Percentiles rank a stretch among this genome's conserved stretches.
phyloP scores from a whole-genome alignment of 352 stramenopile species.

The Phytophthora pisi region DNA sequence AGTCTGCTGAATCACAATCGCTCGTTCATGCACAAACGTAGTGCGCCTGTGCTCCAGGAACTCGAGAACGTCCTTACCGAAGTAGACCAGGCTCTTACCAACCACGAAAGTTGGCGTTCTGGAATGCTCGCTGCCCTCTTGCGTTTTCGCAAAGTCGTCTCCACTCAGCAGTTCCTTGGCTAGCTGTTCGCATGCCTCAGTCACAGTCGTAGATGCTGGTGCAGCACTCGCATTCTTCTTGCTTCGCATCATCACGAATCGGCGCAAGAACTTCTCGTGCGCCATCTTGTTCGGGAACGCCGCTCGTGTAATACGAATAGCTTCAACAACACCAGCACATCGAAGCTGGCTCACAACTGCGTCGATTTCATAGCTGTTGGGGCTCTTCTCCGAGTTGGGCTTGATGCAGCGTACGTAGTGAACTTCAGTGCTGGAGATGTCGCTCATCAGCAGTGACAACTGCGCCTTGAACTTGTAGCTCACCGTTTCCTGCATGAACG shows the following conservation, averaged over 20 bases:
- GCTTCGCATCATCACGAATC: constrained; percentile 80
- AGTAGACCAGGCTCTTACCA: constrained; percentile 93
- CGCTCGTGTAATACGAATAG: constrained; percentile 89
- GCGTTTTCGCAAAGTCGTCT: constrained; percentile 44
- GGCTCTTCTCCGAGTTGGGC: constrained; percentile 86
- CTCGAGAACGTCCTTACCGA: constrained; percentile 93
- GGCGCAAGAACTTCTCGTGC: constrained; percentile 89
- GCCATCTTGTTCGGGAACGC: constrained; percentile 94
- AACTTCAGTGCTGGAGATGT: constrained; percentile 86
- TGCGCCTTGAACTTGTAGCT: constrained; percentile 92
- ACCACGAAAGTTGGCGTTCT: constrained; percentile 70
- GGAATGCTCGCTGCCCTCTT: constrained; percentile 42
- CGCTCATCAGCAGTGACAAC: constrained; percentile 83
- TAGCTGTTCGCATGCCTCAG: constrained; percentile 69
- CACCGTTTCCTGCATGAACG: constrained; percentile 89
- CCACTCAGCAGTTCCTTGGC: constrained; percentile 50
- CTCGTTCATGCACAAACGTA: constrained; percentile 72
- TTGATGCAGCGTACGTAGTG: constrained; percentile 94
- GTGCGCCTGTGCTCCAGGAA: constrained; percentile 83
- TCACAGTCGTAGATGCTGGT: constrained; percentile 52
- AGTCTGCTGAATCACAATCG: constrained; percentile 65
- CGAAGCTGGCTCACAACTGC: constrained; percentile 88
- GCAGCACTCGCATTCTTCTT: constrained; percentile 28
- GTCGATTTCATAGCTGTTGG: constrained; percentile 84
- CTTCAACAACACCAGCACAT: constrained; percentile 90